Base-by-base conservation (phyloP, 176 grass and related monocot species). In the Avena eriantha region DNA sequence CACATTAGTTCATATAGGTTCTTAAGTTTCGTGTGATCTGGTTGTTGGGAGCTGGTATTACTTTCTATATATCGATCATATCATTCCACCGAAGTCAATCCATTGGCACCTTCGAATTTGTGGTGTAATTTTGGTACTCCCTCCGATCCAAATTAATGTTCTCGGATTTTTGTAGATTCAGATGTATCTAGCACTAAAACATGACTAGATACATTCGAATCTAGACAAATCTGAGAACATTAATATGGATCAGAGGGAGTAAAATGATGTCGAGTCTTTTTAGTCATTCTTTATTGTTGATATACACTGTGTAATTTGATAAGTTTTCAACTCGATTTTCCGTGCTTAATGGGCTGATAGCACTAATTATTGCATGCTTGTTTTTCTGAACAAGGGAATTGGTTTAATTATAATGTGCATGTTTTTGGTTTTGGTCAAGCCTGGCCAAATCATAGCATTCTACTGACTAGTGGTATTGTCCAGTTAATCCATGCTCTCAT, bases 381-480 rank as follows among this genome's bases (percentile, higher is more conserved):
- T 83, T 89, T 48, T 77, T 85, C 41, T 39, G 60, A 60, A 51
- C 46, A 50, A 76, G 7, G 11, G 4, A 84, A 21, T 46, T 16
- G 14, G n/a, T 43, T 54, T 3, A 21, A 19, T 4, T 85, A 64
- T 50, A 76, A 50, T 73, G 17, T 82, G 31, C 39, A 46, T 66
- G 56, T 71, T 77, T 80, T 24, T 70, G 29, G 68, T 77, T 76
- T 74, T 64, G 53, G 15, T 72, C 82, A 43, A 69, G 23, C 51
- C 21, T 76, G 13, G 48, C 7, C 19, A 77, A 80, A 24, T 47
- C n/a, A 65, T 87, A 26, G 47, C 36, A 80, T 73, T 59, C 5
- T 87, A 22, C 69, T 69, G 8, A 83, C 48, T 56, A 83, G 22
- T 61, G 31, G 69, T 88, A 18, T 69, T 85, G n/a, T 65, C 8